These are phyloP conservation scores for Lecanicillium sp. DNA, from an alignment of 2,329 filamentous ascomycete species.

Conservation along the genomic window DNA sequence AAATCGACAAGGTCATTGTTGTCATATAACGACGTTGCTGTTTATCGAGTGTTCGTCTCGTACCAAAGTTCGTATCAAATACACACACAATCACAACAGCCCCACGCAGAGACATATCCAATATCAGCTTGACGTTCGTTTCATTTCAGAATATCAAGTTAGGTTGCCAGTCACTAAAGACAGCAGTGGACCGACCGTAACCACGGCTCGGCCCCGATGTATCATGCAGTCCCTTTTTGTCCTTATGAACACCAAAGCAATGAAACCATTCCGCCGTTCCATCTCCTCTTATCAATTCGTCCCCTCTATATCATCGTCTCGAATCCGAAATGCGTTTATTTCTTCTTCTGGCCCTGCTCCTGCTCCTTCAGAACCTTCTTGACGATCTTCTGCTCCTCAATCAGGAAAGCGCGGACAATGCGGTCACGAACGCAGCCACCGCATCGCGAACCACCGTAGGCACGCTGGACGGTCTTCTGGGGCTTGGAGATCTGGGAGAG, in stretches of 20 bases:
- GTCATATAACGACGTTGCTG: too few species aligned
- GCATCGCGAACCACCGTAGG: conserved; percentile 97
- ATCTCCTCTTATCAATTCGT: conserved; percentile 13
- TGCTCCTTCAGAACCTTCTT: conserved; percentile 99
- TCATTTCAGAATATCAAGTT: conserved; percentile 37
- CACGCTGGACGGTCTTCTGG: conserved; percentile 98
- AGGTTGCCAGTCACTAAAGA: conserved; percentile 33
- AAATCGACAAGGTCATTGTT: too few species aligned
- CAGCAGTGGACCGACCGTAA: conserved; percentile 36
- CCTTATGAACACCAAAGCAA: conserved; percentile 47
- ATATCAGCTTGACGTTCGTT: conserved; percentile 30
- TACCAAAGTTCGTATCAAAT: too few species aligned
- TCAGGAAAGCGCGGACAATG: conserved; percentile 95
- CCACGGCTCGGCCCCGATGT: conserved; percentile 24
- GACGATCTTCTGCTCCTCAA: conserved; percentile 99
- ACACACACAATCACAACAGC: too few species aligned
- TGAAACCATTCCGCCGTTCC: conserved; percentile 28
- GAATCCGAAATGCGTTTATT: conserved; percentile 40
- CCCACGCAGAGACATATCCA: conserved; percentile 8
- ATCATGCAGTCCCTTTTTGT: conserved; percentile 41
- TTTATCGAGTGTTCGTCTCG: too few species aligned
- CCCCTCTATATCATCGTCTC: conserved; percentile 15
- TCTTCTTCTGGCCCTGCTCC: conserved; percentile 63
- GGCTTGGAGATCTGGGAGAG: conserved; percentile 95
- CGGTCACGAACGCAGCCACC: conserved; percentile 98